Evolutionary conservation across 768 basidiomycete genomes (phyloP).

Genomic region (Leccinum sublutescens): DNA sequence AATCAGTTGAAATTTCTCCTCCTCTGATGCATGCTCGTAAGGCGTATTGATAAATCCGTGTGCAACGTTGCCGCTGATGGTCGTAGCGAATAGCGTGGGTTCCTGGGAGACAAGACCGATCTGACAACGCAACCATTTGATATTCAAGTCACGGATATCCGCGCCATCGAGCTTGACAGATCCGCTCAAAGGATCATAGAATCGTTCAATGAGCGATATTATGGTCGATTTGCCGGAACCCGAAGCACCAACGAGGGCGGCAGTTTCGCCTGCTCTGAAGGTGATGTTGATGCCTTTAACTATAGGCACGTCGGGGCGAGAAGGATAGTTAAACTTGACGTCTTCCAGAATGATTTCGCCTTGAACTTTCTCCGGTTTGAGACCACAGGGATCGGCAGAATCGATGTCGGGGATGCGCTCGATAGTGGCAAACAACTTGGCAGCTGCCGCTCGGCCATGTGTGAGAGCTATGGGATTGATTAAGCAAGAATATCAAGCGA

Average conservation of each 20-base stretch:
- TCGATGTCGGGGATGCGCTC: background rate
- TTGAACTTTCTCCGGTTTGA: background rate
- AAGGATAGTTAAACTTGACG: background rate
- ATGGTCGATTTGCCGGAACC: background rate
- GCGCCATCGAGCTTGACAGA: background rate
- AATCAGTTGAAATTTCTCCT: conserved; percentile 73
- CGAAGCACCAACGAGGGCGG: background rate
- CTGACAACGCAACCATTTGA: background rate
- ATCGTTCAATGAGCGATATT: background rate
- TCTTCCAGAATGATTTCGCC: background rate
- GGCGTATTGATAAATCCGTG: conserved; percentile 80
- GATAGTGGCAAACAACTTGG: background rate
- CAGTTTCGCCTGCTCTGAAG: background rate
- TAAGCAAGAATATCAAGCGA: background rate
- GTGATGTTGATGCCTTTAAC: background rate
- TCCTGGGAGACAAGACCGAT: background rate
- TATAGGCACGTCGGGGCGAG: background rate
- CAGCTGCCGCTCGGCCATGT: background rate
- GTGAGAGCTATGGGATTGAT: background rate
- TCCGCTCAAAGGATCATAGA: background rate
- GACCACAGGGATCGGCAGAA: background rate
- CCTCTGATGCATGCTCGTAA: conserved; percentile 63
- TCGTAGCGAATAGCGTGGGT: conserved; percentile 59
- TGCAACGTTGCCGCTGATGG: conserved; percentile 78
- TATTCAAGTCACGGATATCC: background rate